A percentile compares a stretch with the other conserved stretches of the same genome.
Evolutionary conservation across 495 filamentous ascomycete species (phyloP).

Genomic region (Penicillium cinerascens): DNA sequence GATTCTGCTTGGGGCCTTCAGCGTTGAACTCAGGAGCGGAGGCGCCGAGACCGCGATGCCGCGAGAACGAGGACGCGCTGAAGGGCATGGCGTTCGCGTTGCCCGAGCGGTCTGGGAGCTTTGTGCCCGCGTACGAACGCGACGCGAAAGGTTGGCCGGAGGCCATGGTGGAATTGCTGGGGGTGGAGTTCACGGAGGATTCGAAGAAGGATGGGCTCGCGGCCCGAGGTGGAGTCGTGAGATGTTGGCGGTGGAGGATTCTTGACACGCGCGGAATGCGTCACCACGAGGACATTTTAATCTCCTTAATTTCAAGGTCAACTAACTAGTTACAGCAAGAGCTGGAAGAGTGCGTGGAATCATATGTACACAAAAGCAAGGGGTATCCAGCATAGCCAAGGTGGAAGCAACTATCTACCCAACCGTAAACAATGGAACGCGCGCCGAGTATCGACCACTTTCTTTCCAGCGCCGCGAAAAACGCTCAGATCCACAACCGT

Average conservation of each 20-base stretch:
- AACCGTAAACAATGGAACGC: background rate
- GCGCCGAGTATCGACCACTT: background rate
- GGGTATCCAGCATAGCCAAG: background rate
- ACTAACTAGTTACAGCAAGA: background rate
- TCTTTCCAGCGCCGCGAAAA: background rate
- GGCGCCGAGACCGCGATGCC: slow-evolving; percentile 32
- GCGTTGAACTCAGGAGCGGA: slow-evolving; percentile 27
- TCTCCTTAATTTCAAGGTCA: background rate
- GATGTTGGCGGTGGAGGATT: slow-evolving; percentile 28
- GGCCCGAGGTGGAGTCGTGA: slow-evolving; percentile 9
- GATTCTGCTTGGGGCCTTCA: slow-evolving; percentile 29
- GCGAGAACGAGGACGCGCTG: slow-evolving; percentile 46
- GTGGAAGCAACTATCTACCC: background rate
- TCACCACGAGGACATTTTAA: background rate
- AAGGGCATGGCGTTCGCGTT: slow-evolving; percentile 43
- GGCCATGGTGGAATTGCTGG: slow-evolving; percentile 18
- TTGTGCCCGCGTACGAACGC: slow-evolving; percentile 45
- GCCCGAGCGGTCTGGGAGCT: slow-evolving; percentile 48
- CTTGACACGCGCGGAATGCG: slow-evolving; percentile 26
- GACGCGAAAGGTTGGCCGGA: slow-evolving; percentile 48
- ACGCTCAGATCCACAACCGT: background rate
- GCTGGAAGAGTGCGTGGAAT: background rate
- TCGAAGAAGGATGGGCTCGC: slow-evolving; percentile 5
- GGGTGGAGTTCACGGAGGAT: background rate
- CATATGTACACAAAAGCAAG: background rate